Base-by-base conservation (phyloP, 2,329 filamentous ascomycete species). In the Curvularia eragrostidis region DNA sequence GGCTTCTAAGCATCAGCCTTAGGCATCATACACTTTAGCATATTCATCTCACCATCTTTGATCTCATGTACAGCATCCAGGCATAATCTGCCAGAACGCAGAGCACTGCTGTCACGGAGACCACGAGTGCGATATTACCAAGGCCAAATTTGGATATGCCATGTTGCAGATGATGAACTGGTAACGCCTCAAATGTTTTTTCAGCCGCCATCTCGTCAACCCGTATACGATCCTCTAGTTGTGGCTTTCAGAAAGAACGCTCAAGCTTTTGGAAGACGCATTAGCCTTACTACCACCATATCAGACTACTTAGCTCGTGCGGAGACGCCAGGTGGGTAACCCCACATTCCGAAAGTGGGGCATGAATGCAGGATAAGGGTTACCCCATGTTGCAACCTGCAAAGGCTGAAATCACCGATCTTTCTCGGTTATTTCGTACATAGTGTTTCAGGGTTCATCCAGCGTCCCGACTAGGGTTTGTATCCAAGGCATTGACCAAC, bases 1-100 rank as follows among this genome's bases (percentile, higher is more conserved):
- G 84, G 84, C 82, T 84, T 52, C 54, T 19, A 8, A 30, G 39
- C 19, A 32, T 58, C 32, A 55, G 44, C 34, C 30, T 24, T 10
- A 19, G 32, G 13, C 7, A 13, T 52, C 9, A 0, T 3, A 43
- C n/a, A 34, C 13, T 30, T 0, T 3, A 12, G 5, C n/a, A 26
- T 10, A n/a, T 18, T 12, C 5, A 24, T 48, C 62, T 32, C 48
- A 80, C 80, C 78, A 84, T 81, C 60, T 79, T 82, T 1, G 76
- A 79, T 44, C 81, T 73, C 68, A 83, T 70, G 58, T 79, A 80
- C 49, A 84, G 69, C 82, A 84, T 84, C 63, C 78, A 77, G 5
- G 64, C 73, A 68, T 84, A 84, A 62, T 84, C 82, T 19, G 56
- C 66, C n/a, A 73, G 62, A 6, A 75, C 54, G 2, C 66, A 65